phyloP scores from a whole-genome alignment of 441 rosid genomes.

The Euphorbia neoarborescens region DNA sequence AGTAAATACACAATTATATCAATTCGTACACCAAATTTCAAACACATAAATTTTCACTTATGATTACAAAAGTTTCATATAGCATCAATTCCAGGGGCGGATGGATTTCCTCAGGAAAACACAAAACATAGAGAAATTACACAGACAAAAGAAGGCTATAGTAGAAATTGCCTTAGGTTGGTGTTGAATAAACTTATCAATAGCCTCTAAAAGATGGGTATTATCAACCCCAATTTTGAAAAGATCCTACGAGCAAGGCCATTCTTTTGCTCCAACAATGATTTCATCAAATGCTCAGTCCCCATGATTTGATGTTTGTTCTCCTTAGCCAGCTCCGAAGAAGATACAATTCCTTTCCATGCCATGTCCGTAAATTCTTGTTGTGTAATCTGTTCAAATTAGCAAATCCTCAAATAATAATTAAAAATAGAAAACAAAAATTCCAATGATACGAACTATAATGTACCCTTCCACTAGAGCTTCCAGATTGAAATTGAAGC shows the following conservation, averaged over 20 bases:
- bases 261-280: constrained; percentile 92
- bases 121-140: background rate
- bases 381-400: constrained; percentile 60
- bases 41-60: too few relatives aligned
- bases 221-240: constrained; percentile 78
- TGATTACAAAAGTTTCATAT: background rate
- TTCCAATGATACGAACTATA: background rate
- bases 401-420: background rate
- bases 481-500: too few relatives aligned
- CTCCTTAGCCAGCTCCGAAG: constrained; percentile 89
- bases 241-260: constrained; percentile 94
- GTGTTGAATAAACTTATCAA: constrained; percentile 79
- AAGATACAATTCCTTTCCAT: constrained; percentile 93
- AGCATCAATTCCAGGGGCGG: background rate
- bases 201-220: constrained; percentile 79
- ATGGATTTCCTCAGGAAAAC: background rate
- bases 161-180: constrained; percentile 70
- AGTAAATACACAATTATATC: too few relatives aligned
- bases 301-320: constrained; percentile 97
- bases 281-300: constrained; percentile 95
- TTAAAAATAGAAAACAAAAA: background rate
- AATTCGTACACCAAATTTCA: too few relatives aligned
- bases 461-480: constrained; percentile 56
- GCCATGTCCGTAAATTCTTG: constrained; percentile 98
- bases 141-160: background rate